Conservation (phyloP, 495 filamentous ascomycete species). For the Umbilicaria muhlenbergii region DNA sequence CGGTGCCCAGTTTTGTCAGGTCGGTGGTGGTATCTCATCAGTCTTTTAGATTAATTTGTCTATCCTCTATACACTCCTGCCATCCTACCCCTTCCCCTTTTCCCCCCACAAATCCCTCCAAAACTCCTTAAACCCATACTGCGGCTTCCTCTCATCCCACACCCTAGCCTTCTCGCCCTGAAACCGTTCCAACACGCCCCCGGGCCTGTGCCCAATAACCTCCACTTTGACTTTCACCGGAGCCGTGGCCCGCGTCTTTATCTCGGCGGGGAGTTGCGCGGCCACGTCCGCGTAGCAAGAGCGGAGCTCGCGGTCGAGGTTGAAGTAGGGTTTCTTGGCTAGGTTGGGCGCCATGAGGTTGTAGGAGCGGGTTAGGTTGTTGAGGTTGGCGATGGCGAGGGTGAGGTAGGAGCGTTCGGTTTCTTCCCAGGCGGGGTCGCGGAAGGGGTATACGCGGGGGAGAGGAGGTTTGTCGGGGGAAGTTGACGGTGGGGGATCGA, state of each 20-base stretch:
- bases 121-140: constrained; percentile 77
- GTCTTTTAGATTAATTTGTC: too few species aligned
- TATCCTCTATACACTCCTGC: too few species aligned
- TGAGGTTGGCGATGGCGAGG: constrained; percentile 65
- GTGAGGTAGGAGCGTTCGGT: constrained; percentile 64
- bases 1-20: too few species aligned
- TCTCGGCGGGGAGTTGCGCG: constrained; percentile 52
- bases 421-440: constrained; percentile 35
- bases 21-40: too few species aligned
- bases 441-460: constrained; percentile 26
- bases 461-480: constrained; percentile 11
- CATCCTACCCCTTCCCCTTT: constrained; percentile 13
- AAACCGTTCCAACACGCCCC: constrained; percentile 37
- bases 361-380: constrained; percentile 69
- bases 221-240: constrained; percentile 25
- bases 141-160: constrained; percentile 52
- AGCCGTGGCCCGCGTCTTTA: constrained; percentile 48
- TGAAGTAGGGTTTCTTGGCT: constrained; percentile 87
- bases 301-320: constrained; percentile 64
- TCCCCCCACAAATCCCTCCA: constrained; percentile 66
- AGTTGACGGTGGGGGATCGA: not conserved
- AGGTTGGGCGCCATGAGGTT: constrained; percentile 87
- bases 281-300: constrained; percentile 77
- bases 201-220: constrained; percentile 18
- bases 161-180: constrained; percentile 36